Evolutionary conservation across 83 land plant genomes (phyloP), one percentile per base, ranked within the genome.

Genomic region (Thuja plicata): DNA sequence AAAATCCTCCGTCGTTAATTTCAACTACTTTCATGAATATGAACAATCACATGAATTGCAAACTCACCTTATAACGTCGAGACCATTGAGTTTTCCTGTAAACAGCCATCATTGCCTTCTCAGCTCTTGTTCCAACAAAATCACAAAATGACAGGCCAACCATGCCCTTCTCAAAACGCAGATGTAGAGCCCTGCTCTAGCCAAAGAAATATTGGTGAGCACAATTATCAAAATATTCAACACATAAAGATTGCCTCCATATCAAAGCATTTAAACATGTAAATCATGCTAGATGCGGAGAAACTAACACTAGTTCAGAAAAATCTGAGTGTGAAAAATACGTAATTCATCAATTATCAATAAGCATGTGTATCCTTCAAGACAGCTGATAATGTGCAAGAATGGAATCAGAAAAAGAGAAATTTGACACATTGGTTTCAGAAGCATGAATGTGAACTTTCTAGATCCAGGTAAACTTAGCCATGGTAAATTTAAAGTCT

Each of bases 71-170:
- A 71, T 95, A 97, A 2, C 99, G 94, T 24, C 97, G 93, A 38
- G 99, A 99, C 99, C 99, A 98, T 92, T 98, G 99, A 85, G 97
- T 97, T 89, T 96, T 91, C 89, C 97, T 93, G 88, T 97, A 97
- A 81, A 93, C 95, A 84, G 97, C 94, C 96, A 97, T 95, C 91
- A 92, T 91, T 66, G 92, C 97, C 88, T 95, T 97, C 91, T 97
- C 99, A 86, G 92, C 94, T 66, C 99, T 93, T 80, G 97, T 97
- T 60, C 96, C 99, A 73, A 96, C 99, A 93, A 97, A 97, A 91
- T 97, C 99, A 95, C 99, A 97, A 86, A 97, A 97, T 27, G 99
- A 97, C 57, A 97, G 90, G 54, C 99, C 99, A 0, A 97, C 99
- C 99, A 97, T 97, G 3, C 99, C 99, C 88, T 97, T 96, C 93